A percentile compares a stretch with the other conserved stretches of the same genome.
These are phyloP conservation scores for Pharnaceum exiguum DNA, from an alignment of 148 eudicot genomes.

Conservation along the genomic window DNA sequence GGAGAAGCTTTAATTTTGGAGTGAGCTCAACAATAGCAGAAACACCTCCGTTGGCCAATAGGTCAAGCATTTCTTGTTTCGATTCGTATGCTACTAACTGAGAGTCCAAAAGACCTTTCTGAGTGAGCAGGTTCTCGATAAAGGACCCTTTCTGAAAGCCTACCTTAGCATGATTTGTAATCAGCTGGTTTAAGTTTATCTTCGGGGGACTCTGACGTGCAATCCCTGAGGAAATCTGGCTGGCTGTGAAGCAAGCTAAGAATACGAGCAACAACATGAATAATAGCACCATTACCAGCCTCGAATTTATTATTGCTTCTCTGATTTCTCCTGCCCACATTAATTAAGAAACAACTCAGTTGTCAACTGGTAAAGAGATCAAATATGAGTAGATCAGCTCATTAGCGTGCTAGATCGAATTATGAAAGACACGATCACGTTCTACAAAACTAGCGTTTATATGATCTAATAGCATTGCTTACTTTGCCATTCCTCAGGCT, in stretches of 20 bases:
- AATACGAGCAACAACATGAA: slow-evolving; percentile 2
- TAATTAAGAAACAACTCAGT: not conserved
- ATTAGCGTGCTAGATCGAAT: too few species aligned
- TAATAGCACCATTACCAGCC: slow-evolving; percentile 18
- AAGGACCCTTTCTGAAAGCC: slow-evolving; percentile 12
- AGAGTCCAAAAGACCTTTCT: slow-evolving; percentile 7
- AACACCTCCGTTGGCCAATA: slow-evolving; percentile 17
- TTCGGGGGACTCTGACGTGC: not conserved
- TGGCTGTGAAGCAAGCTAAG: slow-evolving; percentile 6
- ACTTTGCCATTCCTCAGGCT: too few species aligned
- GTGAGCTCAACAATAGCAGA: slow-evolving; percentile 16
- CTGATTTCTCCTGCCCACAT: slow-evolving; percentile 9
- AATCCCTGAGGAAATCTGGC: not conserved
- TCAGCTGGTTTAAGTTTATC: not conserved
- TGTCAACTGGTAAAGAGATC: too few species aligned
- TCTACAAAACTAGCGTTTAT: too few species aligned
- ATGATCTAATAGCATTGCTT: too few species aligned
- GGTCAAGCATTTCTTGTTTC: slow-evolving; percentile 4
- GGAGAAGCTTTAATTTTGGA: slow-evolving; percentile 14
- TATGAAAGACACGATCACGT: too few species aligned
- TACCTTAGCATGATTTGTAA: slow-evolving; percentile 9
- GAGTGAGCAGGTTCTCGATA: not conserved
- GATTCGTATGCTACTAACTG: not conserved
- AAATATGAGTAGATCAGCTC: too few species aligned
- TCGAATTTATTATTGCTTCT: slow-evolving; percentile 7